Conservation (phyloP, 2,329 filamentous ascomycete species). For the Fusarium sp. region DNA sequence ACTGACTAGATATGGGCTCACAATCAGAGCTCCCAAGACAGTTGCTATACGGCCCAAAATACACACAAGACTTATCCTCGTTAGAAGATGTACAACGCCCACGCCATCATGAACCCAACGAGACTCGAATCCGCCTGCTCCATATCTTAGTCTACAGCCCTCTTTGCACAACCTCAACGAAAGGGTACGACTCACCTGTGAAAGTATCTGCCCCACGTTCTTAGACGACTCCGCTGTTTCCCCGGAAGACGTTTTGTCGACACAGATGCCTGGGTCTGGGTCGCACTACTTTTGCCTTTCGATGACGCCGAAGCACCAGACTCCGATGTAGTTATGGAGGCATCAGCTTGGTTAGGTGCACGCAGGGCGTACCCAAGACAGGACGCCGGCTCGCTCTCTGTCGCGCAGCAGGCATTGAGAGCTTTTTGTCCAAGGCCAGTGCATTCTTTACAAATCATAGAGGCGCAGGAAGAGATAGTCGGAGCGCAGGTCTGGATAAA, state of each 20-base stretch:
- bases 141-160: not conserved
- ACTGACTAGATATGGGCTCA: not conserved
- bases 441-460: not conserved
- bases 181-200: not conserved
- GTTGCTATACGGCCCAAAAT: accelerated
- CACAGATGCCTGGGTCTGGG: not conserved
- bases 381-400: not conserved
- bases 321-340: not conserved
- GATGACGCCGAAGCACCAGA: not conserved
- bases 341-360: not conserved
- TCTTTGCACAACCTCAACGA: not conserved
- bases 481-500: not conserved
- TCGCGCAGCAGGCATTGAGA: not conserved
- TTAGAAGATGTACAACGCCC: not conserved
- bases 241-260: not conserved
- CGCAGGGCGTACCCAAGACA: not conserved
- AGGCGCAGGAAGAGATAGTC: not conserved
- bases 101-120: not conserved
- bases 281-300: not conserved
- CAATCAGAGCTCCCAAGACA: not conserved
- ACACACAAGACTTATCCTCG: not conserved
- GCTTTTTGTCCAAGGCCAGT: not conserved
- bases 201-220: not conserved
- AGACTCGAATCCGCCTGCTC: not conserved
- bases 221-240: not conserved